Evolutionary conservation across 805 yeast genomes (phyloP), one percentile per base, ranked within the genome.

Genomic region (Candida michaelii): DNA sequence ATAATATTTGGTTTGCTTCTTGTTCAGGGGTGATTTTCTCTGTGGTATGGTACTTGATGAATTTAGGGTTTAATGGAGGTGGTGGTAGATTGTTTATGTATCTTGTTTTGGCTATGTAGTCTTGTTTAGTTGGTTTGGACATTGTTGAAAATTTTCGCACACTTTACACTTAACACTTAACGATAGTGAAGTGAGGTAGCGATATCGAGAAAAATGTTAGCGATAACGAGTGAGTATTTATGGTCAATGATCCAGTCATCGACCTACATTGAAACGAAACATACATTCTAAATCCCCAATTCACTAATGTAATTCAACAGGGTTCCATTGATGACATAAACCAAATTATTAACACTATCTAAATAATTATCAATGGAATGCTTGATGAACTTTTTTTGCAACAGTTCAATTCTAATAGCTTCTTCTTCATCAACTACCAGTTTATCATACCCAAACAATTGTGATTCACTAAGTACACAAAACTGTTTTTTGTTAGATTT

Each of bases 61-160:
- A 74, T 60, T 85, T 88, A 23, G 99, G 97, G 35, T 96, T 89
- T 47, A 93, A 74, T 17, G 91, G 85, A 8, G 98, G 98, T 2
- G 97, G 90, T 5, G 99, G 99, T 17, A 93, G 72, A 55, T 80
- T 85, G 60, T 93, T 93, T 45, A 79, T 79, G 62, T 89, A 91
- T 56, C 95, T 77, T 41, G 85, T 79, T 52, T 85, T 83, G 35
- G 95, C 95, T 43, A 85, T 80, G 56, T 82, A 85, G 43, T 85
- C 90, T 58, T 84, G 90, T 59, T 82, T 79, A 48, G 75, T 73
- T 36, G 72, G 66, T 51, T 64, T 60, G 35, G 30, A 23, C 18
- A 12, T 34, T 6, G 35, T 30, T 29, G 27, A 18, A 38, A 31
- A 31, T 16, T 40, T 32, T 36, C 39, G 39, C 31, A 17, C 25